phyloP scores from a whole-genome alignment of 257 asterid genomes.

The Ilex aquifolium region DNA sequence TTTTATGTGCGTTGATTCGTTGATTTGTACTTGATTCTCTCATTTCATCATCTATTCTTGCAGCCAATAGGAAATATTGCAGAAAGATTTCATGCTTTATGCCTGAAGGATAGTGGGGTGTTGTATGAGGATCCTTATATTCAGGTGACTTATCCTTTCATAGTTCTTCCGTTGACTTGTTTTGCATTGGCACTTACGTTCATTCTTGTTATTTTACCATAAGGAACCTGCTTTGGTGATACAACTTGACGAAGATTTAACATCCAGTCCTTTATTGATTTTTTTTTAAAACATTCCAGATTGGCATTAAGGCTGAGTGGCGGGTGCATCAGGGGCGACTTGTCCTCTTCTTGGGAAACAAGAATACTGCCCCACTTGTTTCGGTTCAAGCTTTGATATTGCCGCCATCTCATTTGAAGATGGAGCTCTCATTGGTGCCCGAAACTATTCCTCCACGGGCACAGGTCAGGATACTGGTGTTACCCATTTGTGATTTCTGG shows the following conservation, averaged over 20 bases:
- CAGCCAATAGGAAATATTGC: slow-evolving; percentile 85
- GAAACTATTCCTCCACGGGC: slow-evolving; percentile 96
- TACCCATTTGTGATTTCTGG: slow-evolving; percentile 6
- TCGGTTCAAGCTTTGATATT: slow-evolving; percentile 75
- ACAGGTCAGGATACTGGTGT: slow-evolving; percentile 44
- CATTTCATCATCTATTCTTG: slow-evolving; percentile 22
- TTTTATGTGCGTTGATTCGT: neutral
- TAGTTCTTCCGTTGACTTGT: neutral
- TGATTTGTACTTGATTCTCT: slow-evolving; percentile 15
- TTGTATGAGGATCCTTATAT: slow-evolving; percentile 85
- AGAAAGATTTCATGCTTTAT: slow-evolving; percentile 75
- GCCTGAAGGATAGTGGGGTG: slow-evolving; percentile 93
- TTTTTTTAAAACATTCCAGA: slow-evolving; percentile 31
- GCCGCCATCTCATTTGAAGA: slow-evolving; percentile 75
- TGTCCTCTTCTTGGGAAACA: slow-evolving; percentile 91
- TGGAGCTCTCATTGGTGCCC: slow-evolving; percentile 79
- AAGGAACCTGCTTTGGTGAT: neutral
- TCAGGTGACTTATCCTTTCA: slow-evolving; percentile 49
- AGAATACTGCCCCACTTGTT: slow-evolving; percentile 64
- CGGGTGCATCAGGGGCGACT: slow-evolving; percentile 78
- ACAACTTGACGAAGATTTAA: neutral
- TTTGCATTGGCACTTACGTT: neutral
- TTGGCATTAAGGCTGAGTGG: slow-evolving; percentile 97
- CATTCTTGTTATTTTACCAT: slow-evolving; percentile 9
- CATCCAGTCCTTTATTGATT: neutral